Evolutionary conservation across 1,284 basidiomycete species (phyloP).

Genomic region (Athelia psychrophila): DNA sequence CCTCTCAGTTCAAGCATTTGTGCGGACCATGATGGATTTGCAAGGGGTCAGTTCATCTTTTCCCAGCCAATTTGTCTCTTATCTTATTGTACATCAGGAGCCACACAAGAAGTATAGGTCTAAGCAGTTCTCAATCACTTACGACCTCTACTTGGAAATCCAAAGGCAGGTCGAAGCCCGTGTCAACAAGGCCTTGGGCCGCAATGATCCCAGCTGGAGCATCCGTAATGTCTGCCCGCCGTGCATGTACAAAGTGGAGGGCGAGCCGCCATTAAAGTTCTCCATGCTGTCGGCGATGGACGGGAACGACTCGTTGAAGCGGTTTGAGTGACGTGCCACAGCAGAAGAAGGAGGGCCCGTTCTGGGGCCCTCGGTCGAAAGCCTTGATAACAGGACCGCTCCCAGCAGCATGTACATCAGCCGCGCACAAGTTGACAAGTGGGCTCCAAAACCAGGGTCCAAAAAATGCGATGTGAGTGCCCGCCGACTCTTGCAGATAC

Average conservation of each 20-base stretch:
- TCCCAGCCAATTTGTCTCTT: constrained; percentile 8
- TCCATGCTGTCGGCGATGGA: constrained; percentile 3
- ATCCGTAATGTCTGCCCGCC: constrained; percentile 3
- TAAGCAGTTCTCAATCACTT: constrained; percentile 5
- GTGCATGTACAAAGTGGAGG: constrained; percentile 9
- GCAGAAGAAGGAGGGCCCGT: neutral
- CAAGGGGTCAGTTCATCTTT: constrained; percentile 8
- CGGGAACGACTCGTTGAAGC: constrained; percentile 7
- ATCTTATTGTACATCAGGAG: constrained; percentile 4
- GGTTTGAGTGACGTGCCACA: neutral
- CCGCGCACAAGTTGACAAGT: constrained; percentile 8
- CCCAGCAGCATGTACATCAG: constrained; percentile 5
- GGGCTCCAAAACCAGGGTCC: neutral
- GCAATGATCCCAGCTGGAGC: constrained; percentile 5
- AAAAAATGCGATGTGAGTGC: neutral
- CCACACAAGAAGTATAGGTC: constrained; percentile 5
- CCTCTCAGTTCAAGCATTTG: constrained; percentile 10
- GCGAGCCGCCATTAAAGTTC: constrained; percentile 1
- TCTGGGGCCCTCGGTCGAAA: neutral
- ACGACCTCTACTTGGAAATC: constrained; percentile 8
- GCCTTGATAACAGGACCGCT: neutral
- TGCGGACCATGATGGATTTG: constrained; percentile 10
- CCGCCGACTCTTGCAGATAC: neutral
- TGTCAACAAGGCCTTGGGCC: constrained; percentile 5
- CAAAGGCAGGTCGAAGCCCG: neutral